Conservation (phyloP, 2,329 filamentous ascomycete genomes). For the Hypomyces rosellus region DNA sequence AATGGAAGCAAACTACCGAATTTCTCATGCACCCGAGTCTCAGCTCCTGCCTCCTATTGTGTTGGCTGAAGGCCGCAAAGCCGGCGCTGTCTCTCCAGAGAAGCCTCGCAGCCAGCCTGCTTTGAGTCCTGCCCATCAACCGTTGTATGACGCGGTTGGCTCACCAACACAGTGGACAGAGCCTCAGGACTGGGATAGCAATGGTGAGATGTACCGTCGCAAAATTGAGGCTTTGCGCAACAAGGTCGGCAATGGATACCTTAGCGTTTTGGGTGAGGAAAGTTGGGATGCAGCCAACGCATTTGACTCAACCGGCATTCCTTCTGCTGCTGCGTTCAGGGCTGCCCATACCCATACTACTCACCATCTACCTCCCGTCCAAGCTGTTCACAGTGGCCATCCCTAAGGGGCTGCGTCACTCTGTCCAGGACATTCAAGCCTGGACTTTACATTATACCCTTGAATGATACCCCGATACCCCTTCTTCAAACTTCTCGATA, state of each 20-base stretch:
- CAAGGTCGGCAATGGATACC: conserved; percentile 80
- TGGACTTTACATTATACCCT: conserved; percentile 15
- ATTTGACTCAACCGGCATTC: conserved; percentile 17
- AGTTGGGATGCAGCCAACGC: conserved; percentile 44
- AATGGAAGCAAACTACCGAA: conserved; percentile 34
- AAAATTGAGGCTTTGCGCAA: conserved; percentile 82
- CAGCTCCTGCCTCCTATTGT: conserved; percentile 25
- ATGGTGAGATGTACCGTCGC: conserved; percentile 74
- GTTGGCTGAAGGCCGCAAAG: conserved; percentile 28
- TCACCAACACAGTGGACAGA: conserved; percentile 31
- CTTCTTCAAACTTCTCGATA: not conserved
- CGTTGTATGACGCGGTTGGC: conserved; percentile 1
- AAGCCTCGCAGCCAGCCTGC: conserved; percentile 1
- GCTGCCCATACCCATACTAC: conserved; percentile 26
- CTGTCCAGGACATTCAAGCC: not conserved
- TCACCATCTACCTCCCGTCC: conserved; percentile 30
- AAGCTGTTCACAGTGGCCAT: conserved; percentile 48
- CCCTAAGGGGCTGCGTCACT: conserved; percentile 36
- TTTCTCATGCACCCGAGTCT: conserved; percentile 36
- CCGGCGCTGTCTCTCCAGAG: conserved; percentile 11
- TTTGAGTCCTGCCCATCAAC: not conserved
- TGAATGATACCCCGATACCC: conserved; percentile 23
- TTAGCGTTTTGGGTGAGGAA: conserved; percentile 80
- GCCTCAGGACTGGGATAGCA: conserved; percentile 55
- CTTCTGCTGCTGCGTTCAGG: conserved; percentile 23